Evolutionary conservation across 768 basidiomycete genomes (phyloP).

Genomic region (Lanmaoa rubissima): DNA sequence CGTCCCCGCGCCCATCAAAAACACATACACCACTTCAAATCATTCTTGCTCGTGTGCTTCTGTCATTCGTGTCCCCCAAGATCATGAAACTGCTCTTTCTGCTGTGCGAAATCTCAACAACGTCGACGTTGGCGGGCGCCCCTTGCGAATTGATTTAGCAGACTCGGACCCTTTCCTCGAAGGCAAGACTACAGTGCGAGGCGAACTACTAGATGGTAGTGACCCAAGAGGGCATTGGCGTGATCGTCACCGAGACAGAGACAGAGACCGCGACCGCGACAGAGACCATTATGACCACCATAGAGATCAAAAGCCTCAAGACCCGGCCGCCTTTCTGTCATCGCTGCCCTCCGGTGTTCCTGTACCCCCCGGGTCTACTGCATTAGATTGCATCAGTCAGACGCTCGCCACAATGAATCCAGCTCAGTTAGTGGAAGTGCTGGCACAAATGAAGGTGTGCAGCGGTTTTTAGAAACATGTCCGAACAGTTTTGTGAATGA

Average conservation of each 20-base stretch:
- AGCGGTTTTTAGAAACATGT: constrained; percentile 19
- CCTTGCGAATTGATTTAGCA: constrained; percentile 90
- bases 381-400: constrained; percentile 82
- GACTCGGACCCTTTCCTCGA: constrained; percentile 91
- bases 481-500: constrained; percentile 22
- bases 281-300: constrained; percentile 32
- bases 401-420: constrained; percentile 83
- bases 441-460: constrained; percentile 97
- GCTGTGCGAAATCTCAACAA: constrained; percentile 97
- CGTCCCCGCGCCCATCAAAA: constrained; percentile 8
- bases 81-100: constrained; percentile 93
- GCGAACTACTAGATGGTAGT: constrained; percentile 74
- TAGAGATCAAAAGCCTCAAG: constrained; percentile 36
- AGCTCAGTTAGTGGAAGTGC: constrained; percentile 83
- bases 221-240: constrained; percentile 37
- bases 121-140: constrained; percentile 87
- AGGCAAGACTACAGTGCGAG: constrained; percentile 84
- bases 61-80: constrained; percentile 39
- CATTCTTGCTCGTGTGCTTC: constrained; percentile 11
- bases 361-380: constrained; percentile 63
- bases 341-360: constrained; percentile 75
- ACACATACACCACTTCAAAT: background rate
- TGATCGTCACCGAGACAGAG: constrained; percentile 50
- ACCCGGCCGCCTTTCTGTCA: constrained; percentile 56
- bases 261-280: constrained; percentile 54